phyloP scores from a whole-genome alignment of 805 yeast species.

The Starmerella sp. region DNA sequence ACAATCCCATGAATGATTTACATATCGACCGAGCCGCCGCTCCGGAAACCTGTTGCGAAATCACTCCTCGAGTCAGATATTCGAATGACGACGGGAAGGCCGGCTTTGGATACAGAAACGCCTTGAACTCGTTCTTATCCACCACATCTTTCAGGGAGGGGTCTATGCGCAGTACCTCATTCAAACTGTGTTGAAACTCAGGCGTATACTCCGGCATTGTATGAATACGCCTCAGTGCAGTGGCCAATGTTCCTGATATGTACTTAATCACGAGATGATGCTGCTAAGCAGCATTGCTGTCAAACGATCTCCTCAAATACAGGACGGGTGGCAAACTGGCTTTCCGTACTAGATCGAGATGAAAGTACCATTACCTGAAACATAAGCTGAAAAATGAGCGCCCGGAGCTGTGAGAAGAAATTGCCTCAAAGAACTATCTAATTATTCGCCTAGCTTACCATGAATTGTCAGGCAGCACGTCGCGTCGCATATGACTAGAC shows the following conservation, averaged over 20 bases:
- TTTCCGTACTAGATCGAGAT: too few species aligned
- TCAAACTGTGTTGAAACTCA: constrained; percentile 16
- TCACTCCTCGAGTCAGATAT: constrained; percentile 24
- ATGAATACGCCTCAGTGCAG: background rate
- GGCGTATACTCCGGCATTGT: constrained; percentile 5
- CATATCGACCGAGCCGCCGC: constrained; percentile 64
- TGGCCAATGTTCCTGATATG: background rate
- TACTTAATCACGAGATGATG: background rate
- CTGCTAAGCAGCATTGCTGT: background rate
- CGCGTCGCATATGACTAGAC: too few species aligned
- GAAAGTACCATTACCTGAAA: too few species aligned
- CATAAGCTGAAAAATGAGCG: too few species aligned
- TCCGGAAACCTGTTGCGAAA: constrained; percentile 39
- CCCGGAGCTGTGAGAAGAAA: too few species aligned
- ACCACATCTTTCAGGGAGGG: constrained; percentile 17
- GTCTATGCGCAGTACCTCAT: constrained; percentile 18
- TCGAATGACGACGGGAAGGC: constrained; percentile 18
- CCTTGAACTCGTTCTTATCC: constrained; percentile 16
- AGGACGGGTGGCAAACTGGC: too few species aligned
- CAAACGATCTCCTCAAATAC: too few species aligned
- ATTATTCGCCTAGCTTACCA: too few species aligned
- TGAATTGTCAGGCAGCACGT: too few species aligned
- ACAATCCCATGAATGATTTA: constrained; percentile 34
- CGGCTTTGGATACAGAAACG: constrained; percentile 11
- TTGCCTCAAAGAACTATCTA: too few species aligned